These are phyloP conservation scores for Eucalyptus marginata DNA, from an alignment of 345 rosid species.

Conservation along the genomic window DNA sequence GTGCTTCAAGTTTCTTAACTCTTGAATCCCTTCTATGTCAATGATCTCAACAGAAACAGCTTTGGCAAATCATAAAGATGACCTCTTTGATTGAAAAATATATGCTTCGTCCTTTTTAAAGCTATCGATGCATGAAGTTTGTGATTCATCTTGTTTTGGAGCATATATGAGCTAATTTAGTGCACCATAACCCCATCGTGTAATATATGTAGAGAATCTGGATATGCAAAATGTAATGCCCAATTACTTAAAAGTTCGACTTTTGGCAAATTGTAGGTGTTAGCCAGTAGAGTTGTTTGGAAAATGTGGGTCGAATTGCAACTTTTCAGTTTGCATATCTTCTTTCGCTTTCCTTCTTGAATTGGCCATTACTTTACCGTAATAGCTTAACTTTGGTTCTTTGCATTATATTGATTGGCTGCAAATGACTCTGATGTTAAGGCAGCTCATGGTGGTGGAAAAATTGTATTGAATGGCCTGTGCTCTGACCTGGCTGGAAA, in stretches of 20 bases:
- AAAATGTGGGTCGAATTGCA: background rate
- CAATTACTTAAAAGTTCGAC: background rate
- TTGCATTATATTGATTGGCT: background rate
- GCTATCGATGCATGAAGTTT: too few species aligned
- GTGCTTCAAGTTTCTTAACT: too few species aligned
- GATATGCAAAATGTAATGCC: background rate
- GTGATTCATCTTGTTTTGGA: too few species aligned
- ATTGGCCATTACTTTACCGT: background rate
- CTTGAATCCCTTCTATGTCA: too few species aligned
- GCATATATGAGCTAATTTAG: too few species aligned
- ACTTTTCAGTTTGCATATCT: background rate
- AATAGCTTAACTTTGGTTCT: background rate
- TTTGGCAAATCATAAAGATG: too few species aligned
- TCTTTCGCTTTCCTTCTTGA: background rate
- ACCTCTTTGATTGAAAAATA: too few species aligned
- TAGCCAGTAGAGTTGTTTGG: background rate
- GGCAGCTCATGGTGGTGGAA: slow-evolving; percentile 63
- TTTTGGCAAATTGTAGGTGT: background rate
- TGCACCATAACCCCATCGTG: too few species aligned
- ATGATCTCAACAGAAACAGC: too few species aligned
- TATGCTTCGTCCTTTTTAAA: too few species aligned
- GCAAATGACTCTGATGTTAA: slow-evolving; percentile 1
- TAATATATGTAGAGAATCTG: background rate
- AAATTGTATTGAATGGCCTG: slow-evolving; percentile 51
- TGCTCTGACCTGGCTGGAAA: slow-evolving; percentile 80